These are phyloP conservation scores for Petunia hybrid DNA, from an alignment of 305 asterid species.

Conservation along the genomic window DNA sequence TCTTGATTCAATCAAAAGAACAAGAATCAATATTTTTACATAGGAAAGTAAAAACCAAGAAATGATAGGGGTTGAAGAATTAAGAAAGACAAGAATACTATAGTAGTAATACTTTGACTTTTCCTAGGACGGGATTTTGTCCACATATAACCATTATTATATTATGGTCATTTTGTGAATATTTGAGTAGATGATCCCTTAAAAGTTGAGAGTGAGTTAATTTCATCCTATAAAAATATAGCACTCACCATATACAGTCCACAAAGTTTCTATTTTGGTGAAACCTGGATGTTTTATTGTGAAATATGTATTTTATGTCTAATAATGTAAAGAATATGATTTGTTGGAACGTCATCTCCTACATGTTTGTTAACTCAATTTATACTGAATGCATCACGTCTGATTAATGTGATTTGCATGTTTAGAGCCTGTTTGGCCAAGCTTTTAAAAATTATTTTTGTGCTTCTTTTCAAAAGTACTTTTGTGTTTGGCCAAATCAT, in stretches of 20 bases:
- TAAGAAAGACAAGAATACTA: conserved; percentile 21
- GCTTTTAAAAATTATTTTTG: too few relatives aligned
- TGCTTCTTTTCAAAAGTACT: too few relatives aligned
- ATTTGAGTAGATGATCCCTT: conserved; percentile 5
- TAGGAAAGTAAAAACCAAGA: neutral
- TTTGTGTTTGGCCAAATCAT: too few relatives aligned
- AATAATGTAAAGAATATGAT: too few relatives aligned
- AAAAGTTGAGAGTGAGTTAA: neutral
- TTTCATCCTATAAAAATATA: neutral
- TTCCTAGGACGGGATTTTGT: conserved; percentile 25
- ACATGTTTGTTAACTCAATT: too few relatives aligned
- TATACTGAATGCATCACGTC: too few relatives aligned
- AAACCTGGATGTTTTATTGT: neutral
- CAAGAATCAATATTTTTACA: neutral
- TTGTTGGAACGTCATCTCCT: too few relatives aligned
- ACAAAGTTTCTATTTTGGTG: neutral
- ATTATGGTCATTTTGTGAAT: neutral
- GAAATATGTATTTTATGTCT: too few relatives aligned
- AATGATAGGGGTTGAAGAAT: neutral
- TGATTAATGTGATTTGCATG: too few relatives aligned
- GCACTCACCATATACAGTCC: neutral
- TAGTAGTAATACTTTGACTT: neutral
- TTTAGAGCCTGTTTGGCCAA: too few relatives aligned
- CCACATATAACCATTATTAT: neutral
- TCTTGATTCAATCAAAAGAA: conserved; percentile 27